These are phyloP conservation scores for Aurantiochytrium sp. DNA, from an alignment of 108 stramenopile species.

Conservation along the genomic window DNA sequence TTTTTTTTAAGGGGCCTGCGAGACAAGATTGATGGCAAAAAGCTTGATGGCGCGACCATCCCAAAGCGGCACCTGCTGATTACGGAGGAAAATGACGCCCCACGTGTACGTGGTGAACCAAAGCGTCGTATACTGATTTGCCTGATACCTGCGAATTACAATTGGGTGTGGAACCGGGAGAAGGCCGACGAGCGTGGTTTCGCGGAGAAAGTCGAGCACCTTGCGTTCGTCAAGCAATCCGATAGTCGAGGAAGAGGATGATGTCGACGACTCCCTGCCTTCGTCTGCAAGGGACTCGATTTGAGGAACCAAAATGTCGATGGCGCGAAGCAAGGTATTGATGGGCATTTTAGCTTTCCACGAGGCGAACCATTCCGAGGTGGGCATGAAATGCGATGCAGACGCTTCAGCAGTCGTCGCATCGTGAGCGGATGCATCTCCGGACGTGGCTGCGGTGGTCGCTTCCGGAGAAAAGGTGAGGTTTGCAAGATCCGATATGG, in stretches of 20 bases:
- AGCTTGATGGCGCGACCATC: constrained; percentile 53
- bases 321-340: constrained; percentile 73
- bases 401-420: neutral
- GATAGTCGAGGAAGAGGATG: neutral
- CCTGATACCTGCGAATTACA: constrained; percentile 92
- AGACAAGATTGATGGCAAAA: neutral
- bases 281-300: constrained; percentile 74
- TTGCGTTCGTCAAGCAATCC: constrained; percentile 78
- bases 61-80: constrained; percentile 83
- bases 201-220: constrained; percentile 70
- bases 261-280: neutral
- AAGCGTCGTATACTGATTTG: constrained; percentile 85
- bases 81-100: constrained; percentile 92
- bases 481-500: constrained; percentile 62
- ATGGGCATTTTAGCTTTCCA: constrained; percentile 76
- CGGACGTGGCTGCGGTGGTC: neutral
- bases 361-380: constrained; percentile 68
- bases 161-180: constrained; percentile 92
- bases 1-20: neutral
- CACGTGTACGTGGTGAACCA: constrained; percentile 99
- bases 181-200: constrained; percentile 83
- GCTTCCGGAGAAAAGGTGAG: neutral
- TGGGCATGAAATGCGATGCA: constrained; percentile 19
- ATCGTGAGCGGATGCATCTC: neutral
- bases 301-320: constrained; percentile 84